Evolutionary conservation across 2,329 filamentous ascomycete genomes (phyloP), one percentile per base, ranked within the genome.

Genomic region (Paracoccidioides brasiliensis): DNA sequence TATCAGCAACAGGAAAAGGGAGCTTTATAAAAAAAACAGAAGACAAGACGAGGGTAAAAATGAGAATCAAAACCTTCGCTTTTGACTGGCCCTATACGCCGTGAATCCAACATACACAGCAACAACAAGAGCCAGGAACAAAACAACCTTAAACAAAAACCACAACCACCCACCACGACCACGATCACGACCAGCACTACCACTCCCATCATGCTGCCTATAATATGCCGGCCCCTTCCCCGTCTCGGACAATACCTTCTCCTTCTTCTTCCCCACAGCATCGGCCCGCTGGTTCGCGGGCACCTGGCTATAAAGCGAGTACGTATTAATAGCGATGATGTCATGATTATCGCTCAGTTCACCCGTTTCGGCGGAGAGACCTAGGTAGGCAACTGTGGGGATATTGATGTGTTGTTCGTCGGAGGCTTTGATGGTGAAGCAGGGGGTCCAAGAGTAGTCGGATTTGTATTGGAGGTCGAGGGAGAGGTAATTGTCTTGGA

Each of bases 301-400:
- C n/a, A 28, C 22, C 40, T 80, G 81, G 64, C 80, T 83, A 76
- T 97, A 97, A 59, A 98, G 76, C 72, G 96, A 98, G 77, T 86
- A 86, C 56, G 91, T 85, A 60, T 83, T 78, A 64, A 98, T 80
- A 52, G 83, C 86, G 69, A 97, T 83, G 71, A 98, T 94, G 74
- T 98, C 93, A 78, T 96, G 91, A 78, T 95, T 95, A 75, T 98
- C 93, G 72, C 84, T 89, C 62, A 98, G 81, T 76, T 98, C 91
- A 67, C 93, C 93, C 14, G 93, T 97, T 77, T 97, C 91, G 4
- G 73, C 74, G 30, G 72, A 79, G 73, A 85, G 82, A 60, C 82
- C 82, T 5, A 85, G 72, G 68, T 84, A 85, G 33, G 80, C 75
- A 54, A 83, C 79, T 8, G 78, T 75, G n/a, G 93, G 93, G 61